Evolutionary conservation across 2,329 filamentous ascomycete genomes (phyloP), one percentile per base, ranked within the genome.

Genomic region (Graphium sp.): DNA sequence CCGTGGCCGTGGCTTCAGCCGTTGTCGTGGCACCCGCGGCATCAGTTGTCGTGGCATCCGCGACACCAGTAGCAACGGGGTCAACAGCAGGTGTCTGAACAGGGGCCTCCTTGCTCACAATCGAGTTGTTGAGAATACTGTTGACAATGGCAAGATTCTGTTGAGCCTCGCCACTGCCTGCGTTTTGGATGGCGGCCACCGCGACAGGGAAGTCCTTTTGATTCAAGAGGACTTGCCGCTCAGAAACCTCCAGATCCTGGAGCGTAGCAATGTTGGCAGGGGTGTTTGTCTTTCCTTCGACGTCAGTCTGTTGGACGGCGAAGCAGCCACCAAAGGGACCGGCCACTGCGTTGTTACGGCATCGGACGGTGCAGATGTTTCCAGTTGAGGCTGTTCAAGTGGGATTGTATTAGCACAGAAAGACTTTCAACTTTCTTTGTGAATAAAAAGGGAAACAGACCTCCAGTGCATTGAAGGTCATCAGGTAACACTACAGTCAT

Each of bases 251-350:
- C 5, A 66, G 45, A 2, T 48, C 54, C 35, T 62, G 50, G 0
- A 43, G 44, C 0, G 66, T 70, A 5, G 40, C 32, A 39, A 73
- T 60, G 28, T 48, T 50, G 26, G 48, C 41, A 3, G 60, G 47
- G 1, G 46, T 53, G 48, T 66, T 66, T 32, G 41, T 43, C 27
- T 44, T 55, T 25, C 54, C 33, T 0, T 44, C 38, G 2, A 40
- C 40, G 19, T 34, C 55, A 13, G 29, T 24, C 40, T 74, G 67
- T 44, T 69, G 60, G n/a, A 71, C 56, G 3, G 65, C 50, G 41
- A 72, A 61, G 47, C 67, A 73, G 27, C 66, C 59, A 18, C 62
- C 62, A 32, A 71, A 71, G 7, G 64, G 64, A 3, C 65, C 64
- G 5, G 63, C 63, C 4, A 59, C 46, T 5, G 65, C 63, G 32